These are phyloP conservation scores for Leucosporidium scottii DNA, from an alignment of 768 basidiomycete genomes.

Conservation along the genomic window DNA sequence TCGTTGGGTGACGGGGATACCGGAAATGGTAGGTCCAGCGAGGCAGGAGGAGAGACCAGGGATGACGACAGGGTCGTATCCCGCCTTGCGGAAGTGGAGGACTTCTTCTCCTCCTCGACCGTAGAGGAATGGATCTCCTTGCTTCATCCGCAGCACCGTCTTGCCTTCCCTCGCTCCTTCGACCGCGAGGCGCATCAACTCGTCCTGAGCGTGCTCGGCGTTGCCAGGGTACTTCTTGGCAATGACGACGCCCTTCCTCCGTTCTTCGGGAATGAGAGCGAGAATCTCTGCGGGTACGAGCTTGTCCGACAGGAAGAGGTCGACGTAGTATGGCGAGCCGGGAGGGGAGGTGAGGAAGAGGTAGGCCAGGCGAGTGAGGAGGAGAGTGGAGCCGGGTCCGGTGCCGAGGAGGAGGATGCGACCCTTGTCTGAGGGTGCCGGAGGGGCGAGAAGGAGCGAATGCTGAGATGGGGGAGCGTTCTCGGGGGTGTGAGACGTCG, in stretches of 20 bases:
- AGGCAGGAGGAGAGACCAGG: constrained; percentile 87
- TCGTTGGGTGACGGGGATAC: constrained; percentile 90
- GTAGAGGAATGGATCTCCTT: constrained; percentile 93
- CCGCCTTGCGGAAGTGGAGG: constrained; percentile 77
- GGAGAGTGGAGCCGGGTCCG: constrained; percentile 87
- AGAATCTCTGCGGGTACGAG: constrained; percentile 86
- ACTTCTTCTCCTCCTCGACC: constrained; percentile 93
- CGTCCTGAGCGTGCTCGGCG: constrained; percentile 85
- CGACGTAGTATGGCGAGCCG: constrained; percentile 28
- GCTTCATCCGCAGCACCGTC: constrained; percentile 86
- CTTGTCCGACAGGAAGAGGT: constrained; percentile 85
- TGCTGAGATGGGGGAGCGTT: constrained; percentile 52
- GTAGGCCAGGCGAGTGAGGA: constrained; percentile 82
- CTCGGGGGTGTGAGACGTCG: constrained; percentile 66
- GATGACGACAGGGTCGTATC: constrained; percentile 73
- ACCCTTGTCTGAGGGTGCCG: constrained; percentile 44
- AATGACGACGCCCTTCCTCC: constrained; percentile 63
- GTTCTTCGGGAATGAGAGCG: constrained; percentile 71
- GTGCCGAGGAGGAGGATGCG: constrained; percentile 87
- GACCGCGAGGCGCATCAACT: constrained; percentile 87
- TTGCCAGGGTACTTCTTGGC: constrained; percentile 98
- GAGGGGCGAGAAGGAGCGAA: constrained; percentile 13
- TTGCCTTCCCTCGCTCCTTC: constrained; percentile 71
- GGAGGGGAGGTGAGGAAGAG: constrained; percentile 55
- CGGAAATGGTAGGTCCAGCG: constrained; percentile 79